phyloP scores from a whole-genome alignment of 2,329 filamentous ascomycete genomes.

The Fusarium sp. region DNA sequence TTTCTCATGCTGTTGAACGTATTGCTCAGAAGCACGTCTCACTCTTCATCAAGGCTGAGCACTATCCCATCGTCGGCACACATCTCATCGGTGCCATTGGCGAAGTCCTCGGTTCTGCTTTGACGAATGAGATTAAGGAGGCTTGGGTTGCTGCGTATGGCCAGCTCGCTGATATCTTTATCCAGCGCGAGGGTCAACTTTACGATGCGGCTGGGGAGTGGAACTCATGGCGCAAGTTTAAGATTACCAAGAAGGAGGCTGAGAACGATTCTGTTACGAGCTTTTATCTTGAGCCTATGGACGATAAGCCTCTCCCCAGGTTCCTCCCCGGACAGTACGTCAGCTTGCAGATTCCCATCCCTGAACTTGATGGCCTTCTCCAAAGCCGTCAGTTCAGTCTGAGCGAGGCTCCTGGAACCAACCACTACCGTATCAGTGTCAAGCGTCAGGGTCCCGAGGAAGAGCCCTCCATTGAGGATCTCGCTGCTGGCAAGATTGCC shows the following conservation, averaged over 20 bases:
- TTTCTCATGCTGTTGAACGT: slow-evolving; percentile 68
- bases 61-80: slow-evolving; percentile 77
- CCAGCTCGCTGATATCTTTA: slow-evolving; percentile 77
- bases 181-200: slow-evolving; percentile 69
- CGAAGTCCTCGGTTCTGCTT: slow-evolving; percentile 72
- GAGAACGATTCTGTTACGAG: slow-evolving; percentile 72
- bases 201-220: slow-evolving; percentile 64
- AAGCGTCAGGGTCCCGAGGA: slow-evolving; percentile 68
- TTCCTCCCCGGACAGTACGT: slow-evolving; percentile 81
- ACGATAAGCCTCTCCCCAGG: slow-evolving; percentile 64
- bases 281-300: slow-evolving; percentile 74
- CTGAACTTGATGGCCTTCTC: slow-evolving; percentile 66
- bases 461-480: slow-evolving; percentile 47
- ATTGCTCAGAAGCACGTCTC: slow-evolving; percentile 82
- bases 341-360: slow-evolving; percentile 71
- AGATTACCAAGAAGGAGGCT: slow-evolving; percentile 68
- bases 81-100: slow-evolving; percentile 75
- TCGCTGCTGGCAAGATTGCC: slow-evolving; percentile 50
- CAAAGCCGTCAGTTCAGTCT: slow-evolving; percentile 83
- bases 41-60: slow-evolving; percentile 74
- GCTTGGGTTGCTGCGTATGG: slow-evolving; percentile 80
- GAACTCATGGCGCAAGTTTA: slow-evolving; percentile 63
- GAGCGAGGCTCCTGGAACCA: slow-evolving; percentile 66
- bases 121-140: slow-evolving; percentile 73
- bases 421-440: slow-evolving; percentile 78